A percentile compares a stretch with the other conserved stretches of the same genome.
These are phyloP conservation scores for Nannochloris sp. DNA, from an alignment of 139 green algal species.

Conservation along the genomic window DNA sequence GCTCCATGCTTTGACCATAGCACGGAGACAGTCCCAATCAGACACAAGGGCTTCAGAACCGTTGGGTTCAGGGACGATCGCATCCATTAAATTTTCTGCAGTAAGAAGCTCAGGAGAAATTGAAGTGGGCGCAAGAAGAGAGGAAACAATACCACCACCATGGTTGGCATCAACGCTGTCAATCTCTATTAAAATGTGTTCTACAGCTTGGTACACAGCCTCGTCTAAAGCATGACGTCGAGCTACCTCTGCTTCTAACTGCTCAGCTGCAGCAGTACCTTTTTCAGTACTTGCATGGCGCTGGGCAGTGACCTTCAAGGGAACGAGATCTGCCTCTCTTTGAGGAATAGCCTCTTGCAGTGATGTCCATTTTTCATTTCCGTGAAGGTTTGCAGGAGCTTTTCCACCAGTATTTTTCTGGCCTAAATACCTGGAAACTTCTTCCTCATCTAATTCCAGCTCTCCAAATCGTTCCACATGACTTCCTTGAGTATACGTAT, in stretches of 20 bases:
- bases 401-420: conserved; percentile 24
- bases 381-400: not conserved
- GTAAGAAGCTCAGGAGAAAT: no score
- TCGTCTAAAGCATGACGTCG: not conserved
- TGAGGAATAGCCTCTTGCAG: conserved; percentile 47
- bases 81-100: no score
- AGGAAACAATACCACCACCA: no score
- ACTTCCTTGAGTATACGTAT: conserved; percentile 61
- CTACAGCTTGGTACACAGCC: not conserved
- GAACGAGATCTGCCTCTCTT: conserved; percentile 79
- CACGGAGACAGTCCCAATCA: conserved; percentile 77
- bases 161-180: no score
- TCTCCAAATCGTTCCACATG: conserved; percentile 80
- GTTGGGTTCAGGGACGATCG: not conserved
- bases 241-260: not conserved
- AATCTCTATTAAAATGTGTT: not conserved
- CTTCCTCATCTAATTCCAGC: conserved; percentile 58
- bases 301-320: conserved; percentile 24
- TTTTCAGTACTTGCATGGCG: not conserved
- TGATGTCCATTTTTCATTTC: conserved; percentile 3
- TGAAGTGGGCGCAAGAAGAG: no score
- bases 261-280: not conserved
- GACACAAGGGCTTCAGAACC: conserved; percentile 55
- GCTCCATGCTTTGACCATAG: conserved; percentile 61
- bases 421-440: conserved; percentile 61